phyloP scores from a whole-genome alignment of 768 basidiomycete genomes.

The Mycena floridula region DNA sequence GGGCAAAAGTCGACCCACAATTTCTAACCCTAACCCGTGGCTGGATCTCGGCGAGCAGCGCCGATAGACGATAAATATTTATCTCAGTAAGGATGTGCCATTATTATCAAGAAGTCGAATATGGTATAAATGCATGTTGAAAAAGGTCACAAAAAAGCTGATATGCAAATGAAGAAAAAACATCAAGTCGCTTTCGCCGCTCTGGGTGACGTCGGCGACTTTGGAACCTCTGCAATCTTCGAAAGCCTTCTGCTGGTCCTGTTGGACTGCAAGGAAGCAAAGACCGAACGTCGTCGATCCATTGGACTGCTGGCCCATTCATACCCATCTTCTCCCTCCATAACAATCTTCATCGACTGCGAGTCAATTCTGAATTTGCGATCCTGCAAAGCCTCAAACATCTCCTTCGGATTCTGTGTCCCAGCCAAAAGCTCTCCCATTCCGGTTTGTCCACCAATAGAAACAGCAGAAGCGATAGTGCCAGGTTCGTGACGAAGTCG shows the following conservation, averaged over 20 bases:
- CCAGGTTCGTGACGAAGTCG: constrained; percentile 42
- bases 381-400: constrained; percentile 32
- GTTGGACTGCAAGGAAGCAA: constrained; percentile 23
- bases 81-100: too few species aligned
- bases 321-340: constrained; percentile 47
- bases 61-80: too few species aligned
- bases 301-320: constrained; percentile 30
- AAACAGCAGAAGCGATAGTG: constrained; percentile 51
- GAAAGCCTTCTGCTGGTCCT: neutral
- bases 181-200: too few species aligned
- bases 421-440: constrained; percentile 37
- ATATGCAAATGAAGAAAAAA: too few species aligned
- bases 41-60: too few species aligned
- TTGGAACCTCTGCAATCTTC: neutral
- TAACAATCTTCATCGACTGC: constrained; percentile 42
- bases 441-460: constrained; percentile 45
- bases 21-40: neutral
- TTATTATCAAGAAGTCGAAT: too few species aligned
- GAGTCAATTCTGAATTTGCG: constrained; percentile 48
- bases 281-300: constrained; percentile 26
- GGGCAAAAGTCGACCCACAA: too few species aligned
- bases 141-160: too few species aligned
- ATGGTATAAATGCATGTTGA: too few species aligned
- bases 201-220: neutral
- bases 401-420: constrained; percentile 30